Percentiles rank a stretch among this genome's conserved stretches.
phyloP scores from a whole-genome alignment of 257 asterid genomes.

The Solanum tarapatanum region DNA sequence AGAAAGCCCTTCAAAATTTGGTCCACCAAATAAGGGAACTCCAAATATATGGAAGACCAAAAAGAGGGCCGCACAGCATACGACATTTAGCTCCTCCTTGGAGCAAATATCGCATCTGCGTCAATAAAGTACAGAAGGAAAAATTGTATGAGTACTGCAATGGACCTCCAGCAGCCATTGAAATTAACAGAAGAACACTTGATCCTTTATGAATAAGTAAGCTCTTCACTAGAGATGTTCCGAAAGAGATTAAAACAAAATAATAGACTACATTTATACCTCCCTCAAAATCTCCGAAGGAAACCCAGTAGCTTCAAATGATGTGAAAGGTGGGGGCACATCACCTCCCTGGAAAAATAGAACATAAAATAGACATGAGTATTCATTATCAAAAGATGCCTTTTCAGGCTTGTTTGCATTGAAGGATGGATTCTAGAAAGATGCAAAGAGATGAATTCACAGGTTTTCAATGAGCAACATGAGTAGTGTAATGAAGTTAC shows the following conservation, averaged over 20 bases:
- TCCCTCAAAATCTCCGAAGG: constrained; percentile 84
- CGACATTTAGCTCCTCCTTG: constrained; percentile 96
- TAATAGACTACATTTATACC: constrained; percentile 33
- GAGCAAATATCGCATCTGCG: constrained; percentile 99
- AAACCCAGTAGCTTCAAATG: constrained; percentile 72
- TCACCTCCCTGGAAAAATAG: constrained; percentile 54
- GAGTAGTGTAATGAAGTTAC: background rate
- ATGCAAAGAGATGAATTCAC: background rate
- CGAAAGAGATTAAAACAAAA: background rate
- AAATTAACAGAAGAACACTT: constrained; percentile 5
- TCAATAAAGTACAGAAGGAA: constrained; percentile 56
- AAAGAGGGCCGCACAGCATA: constrained; percentile 65
- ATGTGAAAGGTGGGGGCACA: constrained; percentile 68
- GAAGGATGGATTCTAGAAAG: background rate
- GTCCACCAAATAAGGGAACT: constrained; percentile 69
- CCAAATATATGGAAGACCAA: constrained; percentile 69
- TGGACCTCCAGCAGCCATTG: constrained; percentile 35
- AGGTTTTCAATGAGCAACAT: background rate
- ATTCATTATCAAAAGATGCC: background rate
- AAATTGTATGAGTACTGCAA: constrained; percentile 31
- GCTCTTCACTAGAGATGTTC: background rate
- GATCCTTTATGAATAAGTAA: background rate
- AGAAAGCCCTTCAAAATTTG: constrained; percentile 76
- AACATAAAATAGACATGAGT: background rate
- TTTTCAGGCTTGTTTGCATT: background rate